A percentile compares a stretch with the other conserved stretches of the same genome.
These are phyloP conservation scores for Candida golubevii DNA, from an alignment of 805 yeast genomes.

Conservation along the genomic window DNA sequence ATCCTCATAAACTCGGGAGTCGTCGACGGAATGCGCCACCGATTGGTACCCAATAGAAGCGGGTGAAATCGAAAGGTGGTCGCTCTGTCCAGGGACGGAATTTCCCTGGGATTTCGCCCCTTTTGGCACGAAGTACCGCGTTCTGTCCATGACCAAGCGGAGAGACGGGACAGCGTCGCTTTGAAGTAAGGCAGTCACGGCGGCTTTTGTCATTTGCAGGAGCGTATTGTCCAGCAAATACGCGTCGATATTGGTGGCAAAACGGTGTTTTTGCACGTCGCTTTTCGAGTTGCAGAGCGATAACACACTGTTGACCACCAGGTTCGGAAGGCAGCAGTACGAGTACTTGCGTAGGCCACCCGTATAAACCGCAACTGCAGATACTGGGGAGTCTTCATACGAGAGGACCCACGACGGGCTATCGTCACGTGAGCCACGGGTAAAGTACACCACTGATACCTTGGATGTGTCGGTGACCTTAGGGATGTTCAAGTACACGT, in stretches of 20 bases:
- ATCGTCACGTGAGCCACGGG: constrained; percentile 13
- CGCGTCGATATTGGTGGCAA: constrained; percentile 18
- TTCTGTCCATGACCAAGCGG: constrained; percentile 26
- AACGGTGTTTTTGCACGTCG: neutral
- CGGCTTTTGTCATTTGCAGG: constrained; percentile 22
- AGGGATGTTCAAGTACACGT: constrained; percentile 30
- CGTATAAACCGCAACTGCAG: constrained; percentile 32
- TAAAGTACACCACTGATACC: constrained; percentile 24
- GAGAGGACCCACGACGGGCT: constrained; percentile 32
- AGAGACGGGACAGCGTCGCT: constrained; percentile 26
- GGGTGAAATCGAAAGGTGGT: constrained; percentile 9
- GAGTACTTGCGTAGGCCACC: constrained; percentile 41
- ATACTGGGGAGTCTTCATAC: constrained; percentile 22
- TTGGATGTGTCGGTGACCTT: constrained; percentile 13
- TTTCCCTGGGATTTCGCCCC: constrained; percentile 14
- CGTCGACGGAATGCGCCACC: constrained; percentile 7
- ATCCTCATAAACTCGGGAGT: constrained; percentile 23
- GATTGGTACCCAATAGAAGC: constrained; percentile 5
- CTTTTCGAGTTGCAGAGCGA: constrained; percentile 3
- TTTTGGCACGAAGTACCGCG: constrained; percentile 29
- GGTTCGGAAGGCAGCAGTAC: constrained; percentile 36
- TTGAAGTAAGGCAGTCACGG: constrained; percentile 28
- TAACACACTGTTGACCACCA: constrained; percentile 11
- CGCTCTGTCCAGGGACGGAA: constrained; percentile 3
- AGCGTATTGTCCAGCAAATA: constrained; percentile 20